These are phyloP conservation scores for Fusarium hainanense DNA, from an alignment of 2,329 filamentous ascomycete genomes.

Conservation along the genomic window DNA sequence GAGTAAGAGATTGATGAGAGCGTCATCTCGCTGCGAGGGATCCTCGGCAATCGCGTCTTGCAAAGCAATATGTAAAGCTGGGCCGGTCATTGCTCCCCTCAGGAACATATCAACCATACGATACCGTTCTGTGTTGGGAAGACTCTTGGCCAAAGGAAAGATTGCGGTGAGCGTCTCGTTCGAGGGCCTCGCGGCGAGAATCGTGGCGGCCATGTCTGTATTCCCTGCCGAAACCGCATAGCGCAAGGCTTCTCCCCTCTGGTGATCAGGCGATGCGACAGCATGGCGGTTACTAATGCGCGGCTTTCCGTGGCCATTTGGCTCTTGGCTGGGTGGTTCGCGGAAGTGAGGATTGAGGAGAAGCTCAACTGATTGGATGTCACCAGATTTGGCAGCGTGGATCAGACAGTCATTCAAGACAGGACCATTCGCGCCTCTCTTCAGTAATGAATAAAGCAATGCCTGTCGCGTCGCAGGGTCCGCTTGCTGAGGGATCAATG, in stretches of 20 bases:
- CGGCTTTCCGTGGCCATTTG: constrained; percentile 35
- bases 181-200: constrained; percentile 61
- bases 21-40: constrained; percentile 59
- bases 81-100: constrained; percentile 58
- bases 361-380: constrained; percentile 59
- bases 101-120: constrained; percentile 63
- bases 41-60: constrained; percentile 64
- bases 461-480: constrained; percentile 57
- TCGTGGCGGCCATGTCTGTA: constrained; percentile 56
- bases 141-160: constrained; percentile 60
- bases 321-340: constrained; percentile 40
- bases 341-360: constrained; percentile 63
- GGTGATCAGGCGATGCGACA: constrained; percentile 64
- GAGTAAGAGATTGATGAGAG: constrained; percentile 64
- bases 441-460: constrained; percentile 60
- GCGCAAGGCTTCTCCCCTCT: constrained; percentile 62
- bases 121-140: constrained; percentile 58
- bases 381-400: constrained; percentile 60
- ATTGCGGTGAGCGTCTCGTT: constrained; percentile 59
- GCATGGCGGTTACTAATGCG: constrained; percentile 58
- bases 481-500: constrained; percentile 60
- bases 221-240: constrained; percentile 61
- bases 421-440: constrained; percentile 61
- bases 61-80: constrained; percentile 61
- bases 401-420: constrained; percentile 63